Evolutionary conservation across 2,329 filamentous ascomycete species (phyloP), one percentile per base, ranked within the genome.

Genomic region (Lachnellula hyalina): DNA sequence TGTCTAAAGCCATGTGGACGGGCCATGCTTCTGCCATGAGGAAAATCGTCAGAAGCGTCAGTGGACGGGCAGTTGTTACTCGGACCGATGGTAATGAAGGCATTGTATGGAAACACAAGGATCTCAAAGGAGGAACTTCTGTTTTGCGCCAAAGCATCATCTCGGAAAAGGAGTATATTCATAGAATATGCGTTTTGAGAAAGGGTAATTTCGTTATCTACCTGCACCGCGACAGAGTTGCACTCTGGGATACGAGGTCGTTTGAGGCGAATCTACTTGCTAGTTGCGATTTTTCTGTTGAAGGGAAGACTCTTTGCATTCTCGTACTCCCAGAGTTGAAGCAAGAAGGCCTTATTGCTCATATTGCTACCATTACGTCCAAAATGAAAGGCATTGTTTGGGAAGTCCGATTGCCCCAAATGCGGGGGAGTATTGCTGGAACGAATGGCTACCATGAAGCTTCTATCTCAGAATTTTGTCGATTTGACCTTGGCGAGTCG

Each of bases 1-100:
- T 75, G 19, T 77, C 83, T 14, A 82, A 81, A 58, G 80, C 83
- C 2, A 79, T 85, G 1, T 95, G 91, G 89, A 90, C 90, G 1
- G 92, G 93, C 1, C 92, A 96, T 73, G 88, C 87, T 15, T 81
- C 81, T 15, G 78, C 89, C 0, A 84, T 96, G 58, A 86, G 87
- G 65, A 96, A 95, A 68, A 89, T 96, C 56, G 86, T 95, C 46
- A 86, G 91, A 57, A 95, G 92, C 65, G 88, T 87, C 44, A 89
- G 85, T 64, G 92, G 91, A 8, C 80, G 84, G 60, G 87, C 90
- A 4, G 76, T 96, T 44, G 84, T 96, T 34, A 96, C 92, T 6
- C 81, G 90, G 50, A 96, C 92, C 0, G 79, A 84, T 56, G 78
- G 85, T 44, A 88, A 90, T 56, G 89, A 96, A 69, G 86, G 85